Evolutionary conservation across 495 filamentous ascomycete genomes (phyloP).

Genomic region (Evernia prunastri): DNA sequence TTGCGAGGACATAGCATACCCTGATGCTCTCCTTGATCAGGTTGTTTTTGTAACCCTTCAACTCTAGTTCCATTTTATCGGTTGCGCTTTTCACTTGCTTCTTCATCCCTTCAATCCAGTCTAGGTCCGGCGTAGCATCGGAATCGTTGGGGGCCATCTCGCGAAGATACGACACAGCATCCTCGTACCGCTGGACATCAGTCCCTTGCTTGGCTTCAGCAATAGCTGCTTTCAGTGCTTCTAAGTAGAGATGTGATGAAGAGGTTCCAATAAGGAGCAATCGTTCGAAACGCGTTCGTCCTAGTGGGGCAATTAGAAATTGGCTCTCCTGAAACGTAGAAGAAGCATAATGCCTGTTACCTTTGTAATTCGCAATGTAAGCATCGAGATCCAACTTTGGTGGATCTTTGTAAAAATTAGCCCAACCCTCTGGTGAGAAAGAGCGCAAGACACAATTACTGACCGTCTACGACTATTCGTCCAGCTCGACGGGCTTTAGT

Average conservation of each 20-base stretch:
- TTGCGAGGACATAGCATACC: constrained; percentile 38
- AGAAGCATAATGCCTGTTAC: constrained; percentile 40
- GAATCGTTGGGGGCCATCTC: constrained; percentile 59
- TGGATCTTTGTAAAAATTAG: constrained; percentile 45
- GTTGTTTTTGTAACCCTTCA: constrained; percentile 95
- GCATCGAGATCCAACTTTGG: constrained; percentile 91
- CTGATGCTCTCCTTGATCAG: constrained; percentile 95
- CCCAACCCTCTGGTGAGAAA: background rate
- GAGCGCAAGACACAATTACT: background rate
- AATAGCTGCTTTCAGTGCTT: constrained; percentile 74
- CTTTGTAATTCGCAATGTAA: constrained; percentile 86
- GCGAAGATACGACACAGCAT: constrained; percentile 57
- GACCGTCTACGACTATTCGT: constrained; percentile 25
- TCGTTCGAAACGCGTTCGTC: constrained; percentile 69
- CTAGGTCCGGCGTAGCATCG: constrained; percentile 57
- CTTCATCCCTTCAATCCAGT: constrained; percentile 61
- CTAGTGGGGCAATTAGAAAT: constrained; percentile 31
- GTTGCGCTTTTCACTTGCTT: constrained; percentile 59
- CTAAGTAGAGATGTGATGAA: constrained; percentile 68
- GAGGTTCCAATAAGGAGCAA: constrained; percentile 72
- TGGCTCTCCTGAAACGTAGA: background rate
- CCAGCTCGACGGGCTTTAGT: constrained; percentile 21
- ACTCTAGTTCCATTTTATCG: constrained; percentile 67
- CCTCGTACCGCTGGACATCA: constrained; percentile 64
- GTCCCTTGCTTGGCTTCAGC: constrained; percentile 66